Conservation (phyloP, 2,329 filamentous ascomycete species). For the Fonsecaea monophora region DNA sequence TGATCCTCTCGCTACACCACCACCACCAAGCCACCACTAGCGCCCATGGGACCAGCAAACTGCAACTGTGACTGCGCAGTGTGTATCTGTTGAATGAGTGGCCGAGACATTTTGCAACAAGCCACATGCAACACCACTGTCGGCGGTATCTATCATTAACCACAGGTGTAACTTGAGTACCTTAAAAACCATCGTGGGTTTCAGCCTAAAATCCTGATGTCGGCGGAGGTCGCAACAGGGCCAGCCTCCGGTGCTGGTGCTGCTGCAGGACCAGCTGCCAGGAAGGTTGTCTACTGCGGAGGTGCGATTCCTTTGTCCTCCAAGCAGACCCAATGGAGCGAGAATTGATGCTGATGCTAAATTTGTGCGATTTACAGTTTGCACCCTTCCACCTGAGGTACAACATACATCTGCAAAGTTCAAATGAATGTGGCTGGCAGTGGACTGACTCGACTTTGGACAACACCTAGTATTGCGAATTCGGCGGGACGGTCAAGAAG, state of each 20-base stretch:
- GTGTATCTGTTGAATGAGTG: slow-evolving; percentile 15
- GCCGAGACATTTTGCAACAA: slow-evolving; percentile 13
- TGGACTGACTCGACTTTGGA: neutral
- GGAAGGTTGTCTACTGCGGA: slow-evolving; percentile 67
- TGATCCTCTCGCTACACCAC: slow-evolving; percentile 1
- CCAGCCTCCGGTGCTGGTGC: slow-evolving; percentile 29
- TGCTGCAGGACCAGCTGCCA: slow-evolving; percentile 55
- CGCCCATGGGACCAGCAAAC: neutral
- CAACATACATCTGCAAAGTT: slow-evolving; percentile 43
- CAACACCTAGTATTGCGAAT: slow-evolving; percentile 86
- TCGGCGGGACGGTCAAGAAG: slow-evolving; percentile 94
- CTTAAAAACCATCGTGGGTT: slow-evolving; percentile 3
- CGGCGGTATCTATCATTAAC: slow-evolving; percentile 23
- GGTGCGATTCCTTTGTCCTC: slow-evolving; percentile 50
- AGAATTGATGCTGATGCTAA: slow-evolving; percentile 29
- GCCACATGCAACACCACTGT: slow-evolving; percentile 32
- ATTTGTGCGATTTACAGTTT: slow-evolving; percentile 55
- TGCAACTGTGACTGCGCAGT: slow-evolving; percentile 11
- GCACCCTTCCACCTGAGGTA: slow-evolving; percentile 72
- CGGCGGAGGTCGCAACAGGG: slow-evolving; percentile 41
- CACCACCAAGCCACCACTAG: neutral
- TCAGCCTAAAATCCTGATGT: slow-evolving; percentile 35
- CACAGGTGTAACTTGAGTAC: slow-evolving; percentile 32
- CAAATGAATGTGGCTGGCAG: neutral
- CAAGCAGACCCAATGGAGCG: neutral